Percentiles rank a stretch among this genome's conserved stretches.
phyloP scores from a whole-genome alignment of 1,139 yeast genomes.

The Pichia sp. region DNA sequence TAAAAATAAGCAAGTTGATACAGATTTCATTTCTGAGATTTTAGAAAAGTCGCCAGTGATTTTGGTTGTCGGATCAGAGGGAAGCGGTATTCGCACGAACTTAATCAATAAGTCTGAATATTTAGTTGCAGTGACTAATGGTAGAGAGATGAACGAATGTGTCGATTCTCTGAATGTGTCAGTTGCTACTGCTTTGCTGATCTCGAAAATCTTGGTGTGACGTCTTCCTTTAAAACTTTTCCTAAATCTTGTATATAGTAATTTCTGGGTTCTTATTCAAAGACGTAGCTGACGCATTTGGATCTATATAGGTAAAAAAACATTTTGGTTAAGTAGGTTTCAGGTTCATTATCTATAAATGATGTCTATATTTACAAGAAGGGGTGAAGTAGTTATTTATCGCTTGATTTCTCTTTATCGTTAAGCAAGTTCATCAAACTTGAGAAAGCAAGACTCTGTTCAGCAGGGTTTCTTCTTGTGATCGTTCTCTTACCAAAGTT shows the following conservation, averaged over 20 bases:
- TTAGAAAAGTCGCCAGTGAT: slow-evolving; percentile 54
- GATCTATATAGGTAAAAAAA: too few species aligned
- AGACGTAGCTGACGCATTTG: too few species aligned
- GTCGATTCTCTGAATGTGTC: slow-evolving; percentile 87
- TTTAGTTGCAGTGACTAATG: slow-evolving; percentile 47
- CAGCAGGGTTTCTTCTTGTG: not conserved
- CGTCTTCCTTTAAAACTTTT: too few species aligned
- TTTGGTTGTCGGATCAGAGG: slow-evolving; percentile 81
- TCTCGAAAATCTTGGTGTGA: slow-evolving; percentile 11
- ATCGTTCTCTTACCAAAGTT: not conserved
- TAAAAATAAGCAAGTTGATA: slow-evolving; percentile 31
- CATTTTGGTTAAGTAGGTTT: too few species aligned
- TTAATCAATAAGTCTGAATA: slow-evolving; percentile 61
- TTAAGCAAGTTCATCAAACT: slow-evolving; percentile 5
- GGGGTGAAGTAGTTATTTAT: not conserved
- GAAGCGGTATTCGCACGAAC: slow-evolving; percentile 70
- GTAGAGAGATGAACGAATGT: slow-evolving; percentile 35
- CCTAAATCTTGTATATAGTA: too few species aligned
- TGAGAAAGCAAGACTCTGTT: slow-evolving; percentile 1
- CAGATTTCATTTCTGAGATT: slow-evolving; percentile 43
- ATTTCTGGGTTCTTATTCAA: not conserved
- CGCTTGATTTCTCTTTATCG: slow-evolving; percentile 1
- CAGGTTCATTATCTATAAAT: not conserved
- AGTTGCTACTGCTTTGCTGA: slow-evolving; percentile 59
- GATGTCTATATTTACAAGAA: not conserved